Conservation (phyloP, 352 stramenopile genomes). For the Aphanomyces stellatus region DNA sequence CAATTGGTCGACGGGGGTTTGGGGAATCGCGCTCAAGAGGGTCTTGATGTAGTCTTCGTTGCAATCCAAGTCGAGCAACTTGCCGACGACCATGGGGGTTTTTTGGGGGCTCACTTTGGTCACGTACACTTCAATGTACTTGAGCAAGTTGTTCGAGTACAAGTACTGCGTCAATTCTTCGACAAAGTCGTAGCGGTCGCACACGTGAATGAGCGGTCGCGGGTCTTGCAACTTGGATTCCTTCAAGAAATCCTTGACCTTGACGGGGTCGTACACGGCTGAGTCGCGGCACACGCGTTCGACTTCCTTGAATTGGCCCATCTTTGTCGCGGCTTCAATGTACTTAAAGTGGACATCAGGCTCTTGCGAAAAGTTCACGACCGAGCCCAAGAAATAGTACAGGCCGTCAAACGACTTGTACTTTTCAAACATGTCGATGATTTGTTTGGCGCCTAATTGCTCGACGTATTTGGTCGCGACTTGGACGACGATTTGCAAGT, state of each 20-base stretch:
- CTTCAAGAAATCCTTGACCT: conserved; percentile 99
- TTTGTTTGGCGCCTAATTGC: conserved; percentile 87
- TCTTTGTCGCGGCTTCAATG: conserved; percentile 99
- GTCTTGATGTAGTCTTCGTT: conserved; percentile 99
- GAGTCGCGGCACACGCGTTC: conserved; percentile 99
- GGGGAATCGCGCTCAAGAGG: conserved; percentile 96
- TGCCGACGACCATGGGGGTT: conserved; percentile 98
- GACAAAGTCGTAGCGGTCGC: conserved; percentile 98
- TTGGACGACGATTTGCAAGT: conserved; percentile 99
- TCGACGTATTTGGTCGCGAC: conserved; percentile 93
- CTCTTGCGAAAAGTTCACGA: conserved; percentile 98
- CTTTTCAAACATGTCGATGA: conserved; percentile 99
- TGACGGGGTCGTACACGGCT: conserved; percentile 98
- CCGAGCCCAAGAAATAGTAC: conserved; percentile 99
- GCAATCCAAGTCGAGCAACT: conserved; percentile 96
- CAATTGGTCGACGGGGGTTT: conserved; percentile 95
- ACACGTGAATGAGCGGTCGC: conserved; percentile 98
- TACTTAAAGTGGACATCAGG: conserved; percentile 99
- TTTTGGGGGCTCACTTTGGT: conserved; percentile 97
- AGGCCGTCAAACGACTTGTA: conserved; percentile 97
- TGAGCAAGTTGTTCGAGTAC: conserved; percentile 99
- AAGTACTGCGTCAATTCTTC: conserved; percentile 99
- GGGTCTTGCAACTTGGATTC: conserved; percentile 99
- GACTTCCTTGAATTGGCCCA: conserved; percentile 99
- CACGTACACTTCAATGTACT: conserved; percentile 99